phyloP scores from a whole-genome alignment of 1,139 yeast genomes.

The Lizanozyma gosingica region DNA sequence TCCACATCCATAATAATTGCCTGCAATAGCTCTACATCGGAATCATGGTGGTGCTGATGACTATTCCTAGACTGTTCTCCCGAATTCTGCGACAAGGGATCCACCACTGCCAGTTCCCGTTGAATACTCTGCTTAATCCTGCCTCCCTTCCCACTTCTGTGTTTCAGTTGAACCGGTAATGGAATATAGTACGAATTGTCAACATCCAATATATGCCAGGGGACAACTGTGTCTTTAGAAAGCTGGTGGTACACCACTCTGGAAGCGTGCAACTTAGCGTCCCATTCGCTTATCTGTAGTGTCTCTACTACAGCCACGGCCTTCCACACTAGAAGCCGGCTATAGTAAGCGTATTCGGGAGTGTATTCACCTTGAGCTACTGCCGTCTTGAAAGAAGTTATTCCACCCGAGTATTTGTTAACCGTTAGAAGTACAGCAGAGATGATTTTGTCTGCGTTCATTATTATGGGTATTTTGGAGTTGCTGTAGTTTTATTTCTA shows the following conservation, averaged over 20 bases:
- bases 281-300: constrained; percentile 32
- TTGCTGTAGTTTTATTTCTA: no score
- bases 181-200: constrained; percentile 21
- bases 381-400: constrained; percentile 21
- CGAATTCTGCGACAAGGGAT: neutral
- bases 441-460: constrained; percentile 29
- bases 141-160: neutral
- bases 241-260: constrained; percentile 32
- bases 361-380: constrained; percentile 26
- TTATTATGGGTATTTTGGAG: no score
- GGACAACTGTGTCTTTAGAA: constrained; percentile 25
- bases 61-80: neutral
- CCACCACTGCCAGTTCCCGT: neutral
- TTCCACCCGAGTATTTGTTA: constrained; percentile 28
- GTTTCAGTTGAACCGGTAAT: neutral
- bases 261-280: constrained; percentile 17
- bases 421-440: constrained; percentile 31
- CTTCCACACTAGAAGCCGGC: constrained; percentile 34
- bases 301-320: constrained; percentile 26
- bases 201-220: constrained; percentile 28
- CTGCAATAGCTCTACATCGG: constrained; percentile 18
- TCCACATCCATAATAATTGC: constrained; percentile 58
- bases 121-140: neutral
- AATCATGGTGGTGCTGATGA: constrained; percentile 1
- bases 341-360: constrained; percentile 15